Conservation (phyloP, 108 stramenopile genomes). For the Fragilaria crotonensis region DNA sequence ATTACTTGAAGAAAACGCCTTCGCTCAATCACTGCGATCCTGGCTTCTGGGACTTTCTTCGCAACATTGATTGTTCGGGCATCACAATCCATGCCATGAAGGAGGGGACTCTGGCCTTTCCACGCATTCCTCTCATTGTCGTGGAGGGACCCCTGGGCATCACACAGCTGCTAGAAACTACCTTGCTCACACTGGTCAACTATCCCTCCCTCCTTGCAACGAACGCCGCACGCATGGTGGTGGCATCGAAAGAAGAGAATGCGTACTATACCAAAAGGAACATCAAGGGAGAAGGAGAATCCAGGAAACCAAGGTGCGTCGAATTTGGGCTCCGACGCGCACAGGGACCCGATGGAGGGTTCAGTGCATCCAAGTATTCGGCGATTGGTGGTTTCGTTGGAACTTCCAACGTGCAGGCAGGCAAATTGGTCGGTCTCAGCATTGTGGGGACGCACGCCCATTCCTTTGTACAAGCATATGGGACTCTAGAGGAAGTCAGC, state of each 20-base stretch:
- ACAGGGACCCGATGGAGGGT: slow-evolving; percentile 96
- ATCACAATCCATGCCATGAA: slow-evolving; percentile 67
- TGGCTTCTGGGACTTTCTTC: slow-evolving; percentile 83
- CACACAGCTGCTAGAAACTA: slow-evolving; percentile 94
- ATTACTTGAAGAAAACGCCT: slow-evolving; percentile 64
- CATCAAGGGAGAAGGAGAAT: not conserved
- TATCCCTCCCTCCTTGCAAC: slow-evolving; percentile 90
- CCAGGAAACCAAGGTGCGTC: slow-evolving; percentile 39
- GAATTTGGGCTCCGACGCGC: slow-evolving; percentile 98
- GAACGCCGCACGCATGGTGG: slow-evolving; percentile 94
- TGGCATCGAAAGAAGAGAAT: slow-evolving; percentile 67
- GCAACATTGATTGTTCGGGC: slow-evolving; percentile 65
- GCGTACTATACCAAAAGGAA: slow-evolving; percentile 1
- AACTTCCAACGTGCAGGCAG: slow-evolving; percentile 94
- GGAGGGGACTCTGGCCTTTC: slow-evolving; percentile 89
- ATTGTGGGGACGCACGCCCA: slow-evolving; percentile 96
- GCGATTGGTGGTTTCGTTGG: slow-evolving; percentile 95
- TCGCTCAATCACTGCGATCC: slow-evolving; percentile 61
- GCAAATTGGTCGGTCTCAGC: slow-evolving; percentile 72
- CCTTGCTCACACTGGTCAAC: slow-evolving; percentile 92
- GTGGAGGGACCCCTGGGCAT: slow-evolving; percentile 87
- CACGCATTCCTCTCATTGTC: slow-evolving; percentile 70
- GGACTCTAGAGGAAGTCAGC: slow-evolving; percentile 59
- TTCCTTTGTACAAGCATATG: slow-evolving; percentile 89
- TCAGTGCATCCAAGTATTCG: slow-evolving; percentile 88